Base-by-base conservation (phyloP, 1,284 basidiomycete genomes). In the Taiwanofungus camphoratus region DNA sequence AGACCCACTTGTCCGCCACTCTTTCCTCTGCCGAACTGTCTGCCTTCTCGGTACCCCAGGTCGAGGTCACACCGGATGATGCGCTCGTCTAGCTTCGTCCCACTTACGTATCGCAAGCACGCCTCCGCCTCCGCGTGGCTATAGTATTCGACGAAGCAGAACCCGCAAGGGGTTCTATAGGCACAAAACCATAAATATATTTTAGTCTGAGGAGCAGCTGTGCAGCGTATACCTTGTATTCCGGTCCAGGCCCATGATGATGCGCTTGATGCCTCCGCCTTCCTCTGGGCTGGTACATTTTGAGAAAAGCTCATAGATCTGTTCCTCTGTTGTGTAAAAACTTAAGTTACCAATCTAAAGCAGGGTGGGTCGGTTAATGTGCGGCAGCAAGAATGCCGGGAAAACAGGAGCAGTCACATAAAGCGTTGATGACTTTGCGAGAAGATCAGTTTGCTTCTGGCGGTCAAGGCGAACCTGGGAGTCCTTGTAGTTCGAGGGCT, bases 141-240 rank as follows among this genome's bases (percentile, higher is more conserved):
- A 65, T 98, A 99, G 65, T 92, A 99, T 63, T 99, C 96, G 46
- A 99, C 96, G 59, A 99, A 99, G 56, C 95, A 97, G 65, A 99
- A 99, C 1, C 96, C 96, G 61, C 96, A 99, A 0, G 96, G 96
- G 37, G 96, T 99, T 57, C 92, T 95, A 58, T 26, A 49, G 8
- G 13, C 34, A 38, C 13, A 24, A 6, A n/a, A n/a, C 19, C 36
- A 4, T 33, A 18, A 6, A 19, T 35, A 4, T 18, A 33, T 7
- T 18, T 24, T 31, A 35, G 48, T 21, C 13, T 38, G 36, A 33
- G 18, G 35, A 45, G 13, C 34, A 34, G 26, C 13, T 7, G 13
- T 27, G 22, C 16, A 18, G 6, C 18, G 58, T 74, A 36, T 43
- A 87, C 90, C 94, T 87, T 37, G 87, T 89, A 62, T 98, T 92